Conservation (phyloP, 768 basidiomycete genomes). For the Dentipellis fragilis region DNA sequence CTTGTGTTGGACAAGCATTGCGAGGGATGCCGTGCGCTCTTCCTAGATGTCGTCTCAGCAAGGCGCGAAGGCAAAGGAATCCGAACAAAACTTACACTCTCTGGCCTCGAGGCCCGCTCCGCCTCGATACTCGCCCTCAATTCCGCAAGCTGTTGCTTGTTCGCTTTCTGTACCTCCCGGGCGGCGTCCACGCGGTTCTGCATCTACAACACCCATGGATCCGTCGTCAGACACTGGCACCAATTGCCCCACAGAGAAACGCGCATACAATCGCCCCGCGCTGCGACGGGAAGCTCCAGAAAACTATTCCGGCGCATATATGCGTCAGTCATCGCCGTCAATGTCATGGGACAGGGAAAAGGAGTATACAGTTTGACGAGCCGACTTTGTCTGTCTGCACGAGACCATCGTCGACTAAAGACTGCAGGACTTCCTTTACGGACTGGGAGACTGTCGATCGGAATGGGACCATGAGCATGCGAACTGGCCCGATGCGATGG, state of each 20-base stretch:
- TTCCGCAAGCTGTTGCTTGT: constrained; percentile 41
- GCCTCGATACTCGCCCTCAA: constrained; percentile 33
- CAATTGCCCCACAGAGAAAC: not conserved
- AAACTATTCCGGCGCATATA: constrained; percentile 42
- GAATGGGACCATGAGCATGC: not conserved
- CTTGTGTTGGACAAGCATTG: constrained; percentile 36
- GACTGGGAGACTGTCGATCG: constrained; percentile 65
- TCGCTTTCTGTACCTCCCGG: constrained; percentile 33
- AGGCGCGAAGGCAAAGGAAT: not conserved
- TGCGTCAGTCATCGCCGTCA: constrained; percentile 10
- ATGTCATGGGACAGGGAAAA: constrained; percentile 16
- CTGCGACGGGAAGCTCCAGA: constrained; percentile 93
- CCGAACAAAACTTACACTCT: constrained; percentile 35
- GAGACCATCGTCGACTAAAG: constrained; percentile 77
- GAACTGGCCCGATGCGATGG: not conserved
- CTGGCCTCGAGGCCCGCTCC: constrained; percentile 45
- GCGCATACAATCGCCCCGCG: constrained; percentile 59
- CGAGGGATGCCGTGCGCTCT: constrained; percentile 43
- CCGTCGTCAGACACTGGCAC: too few species aligned
- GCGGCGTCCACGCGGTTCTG: constrained; percentile 43
- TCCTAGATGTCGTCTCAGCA: constrained; percentile 29
- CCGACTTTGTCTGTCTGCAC: constrained; percentile 90
- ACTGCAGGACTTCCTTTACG: constrained; percentile 86
- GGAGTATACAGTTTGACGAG: constrained; percentile 73
- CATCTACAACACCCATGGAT: constrained; percentile 29